phyloP scores from a whole-genome alignment of 208 protist genomes.

The Leishmania mexicana region DNA sequence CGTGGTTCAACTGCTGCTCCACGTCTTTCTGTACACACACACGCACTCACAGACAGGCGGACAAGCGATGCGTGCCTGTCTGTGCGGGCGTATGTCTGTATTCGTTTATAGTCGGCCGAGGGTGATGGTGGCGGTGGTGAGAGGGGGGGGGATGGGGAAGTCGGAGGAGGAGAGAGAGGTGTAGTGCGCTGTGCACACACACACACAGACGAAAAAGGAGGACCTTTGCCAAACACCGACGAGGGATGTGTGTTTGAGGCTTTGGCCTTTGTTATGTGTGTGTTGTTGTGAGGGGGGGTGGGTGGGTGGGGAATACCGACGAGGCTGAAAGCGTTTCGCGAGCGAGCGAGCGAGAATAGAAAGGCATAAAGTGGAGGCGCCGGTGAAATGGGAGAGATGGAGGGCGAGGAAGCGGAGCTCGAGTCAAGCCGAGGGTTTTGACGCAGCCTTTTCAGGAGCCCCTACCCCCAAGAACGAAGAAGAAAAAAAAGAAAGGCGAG shows the following conservation, averaged over 20 bases:
- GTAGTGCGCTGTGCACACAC: background rate
- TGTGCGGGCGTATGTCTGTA: background rate
- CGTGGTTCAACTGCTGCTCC: too few relatives aligned
- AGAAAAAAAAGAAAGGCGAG: background rate
- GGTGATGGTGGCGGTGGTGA: background rate
- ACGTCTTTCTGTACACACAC: background rate
- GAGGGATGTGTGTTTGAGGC: background rate
- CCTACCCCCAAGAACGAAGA: background rate
- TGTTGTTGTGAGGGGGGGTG: background rate
- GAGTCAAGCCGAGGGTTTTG: background rate
- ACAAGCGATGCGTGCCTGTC: background rate
- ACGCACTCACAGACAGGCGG: constrained; percentile 1
- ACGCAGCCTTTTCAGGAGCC: background rate
- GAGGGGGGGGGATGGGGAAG: background rate
- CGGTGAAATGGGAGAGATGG: background rate
- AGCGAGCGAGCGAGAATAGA: background rate
- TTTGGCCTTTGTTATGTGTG: background rate
- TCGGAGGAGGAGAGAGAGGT: background rate
- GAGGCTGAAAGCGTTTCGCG: background rate
- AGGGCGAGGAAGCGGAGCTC: background rate
- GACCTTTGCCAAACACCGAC: background rate
- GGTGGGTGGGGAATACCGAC: background rate
- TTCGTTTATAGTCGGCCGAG: background rate
- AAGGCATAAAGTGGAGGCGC: background rate
- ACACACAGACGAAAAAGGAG: background rate